Evolutionary conservation across 192 early-diverging fungal species (phyloP), one percentile per base, ranked within the genome.

Genomic region (Chytriomyces sp.): DNA sequence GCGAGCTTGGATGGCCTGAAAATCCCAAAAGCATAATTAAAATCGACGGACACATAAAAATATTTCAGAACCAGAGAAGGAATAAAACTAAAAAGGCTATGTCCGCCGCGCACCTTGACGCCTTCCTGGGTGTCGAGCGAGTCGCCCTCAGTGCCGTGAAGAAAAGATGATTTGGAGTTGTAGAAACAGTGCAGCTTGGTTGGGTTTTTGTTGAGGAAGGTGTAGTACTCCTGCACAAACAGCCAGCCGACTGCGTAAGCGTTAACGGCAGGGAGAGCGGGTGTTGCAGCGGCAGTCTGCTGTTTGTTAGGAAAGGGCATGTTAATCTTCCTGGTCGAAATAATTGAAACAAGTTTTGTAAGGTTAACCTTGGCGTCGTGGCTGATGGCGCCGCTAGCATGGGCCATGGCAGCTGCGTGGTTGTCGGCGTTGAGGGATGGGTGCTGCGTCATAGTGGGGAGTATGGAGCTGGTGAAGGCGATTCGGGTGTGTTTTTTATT

Each of bases 191-290:
- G 92, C 43, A 98, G 88, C 60, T 87, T 84, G 46, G 86, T 67
- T 35, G 95, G 95, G 18, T 93, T 89, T 75, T 91, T 91, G 87
- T 94, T 94, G 80, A 98, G 83, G 79, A 94, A 91, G 50, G 93
- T 95, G 84, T 98, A 98, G 82, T 96, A 98, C 80, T 97, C 91
- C 80, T 93, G 92, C 61, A 94, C 96, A 85, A 98, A 98, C 75
- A 96, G 89, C 93, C 92, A 93, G 44, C 95, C 95, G 61, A 98
- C 89, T 77, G 95, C 92, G 61, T 79, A 85, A 7, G 86, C 64
- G 72, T 84, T 80, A 47, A 86, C 82, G 0, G 0, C 20, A 20
- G 16, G 13, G 16, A 57, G 16, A 57, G 13, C 53, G 53, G 53
- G 53, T 35, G 35, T 35, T 35, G 35, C 35, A 35, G 35, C 35